Evolutionary conservation across 2,329 filamentous ascomycete genomes (phyloP).

Genomic region (Fusarium sp.): DNA sequence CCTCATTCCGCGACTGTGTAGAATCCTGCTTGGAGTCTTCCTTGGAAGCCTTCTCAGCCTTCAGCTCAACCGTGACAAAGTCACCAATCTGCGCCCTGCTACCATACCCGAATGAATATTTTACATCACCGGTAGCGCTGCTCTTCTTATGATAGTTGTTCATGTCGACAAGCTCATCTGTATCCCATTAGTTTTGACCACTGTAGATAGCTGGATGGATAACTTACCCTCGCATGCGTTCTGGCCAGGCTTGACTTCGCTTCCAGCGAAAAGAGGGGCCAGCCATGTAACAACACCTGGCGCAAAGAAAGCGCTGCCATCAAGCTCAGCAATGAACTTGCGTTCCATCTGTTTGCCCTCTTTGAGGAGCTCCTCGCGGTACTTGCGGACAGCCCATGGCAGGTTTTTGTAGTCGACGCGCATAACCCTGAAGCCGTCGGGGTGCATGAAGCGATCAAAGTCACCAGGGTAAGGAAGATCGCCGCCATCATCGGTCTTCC

Average conservation of each 20-base stretch:
- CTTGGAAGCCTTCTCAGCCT: constrained; percentile 12
- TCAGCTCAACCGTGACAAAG: constrained; percentile 7
- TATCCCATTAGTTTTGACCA: not conserved
- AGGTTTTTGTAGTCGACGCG: constrained; percentile 25
- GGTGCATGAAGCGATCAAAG: constrained; percentile 34
- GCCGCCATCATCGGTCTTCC: constrained; percentile 27
- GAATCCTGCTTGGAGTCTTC: not conserved
- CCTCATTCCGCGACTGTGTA: no score
- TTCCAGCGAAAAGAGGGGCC: constrained; percentile 31
- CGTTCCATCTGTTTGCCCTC: constrained; percentile 25
- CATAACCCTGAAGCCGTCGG: constrained; percentile 29
- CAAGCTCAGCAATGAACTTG: constrained; percentile 35
- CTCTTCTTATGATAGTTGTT: constrained; percentile 13
- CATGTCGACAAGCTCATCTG: constrained; percentile 27
- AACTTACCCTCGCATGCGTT: constrained; percentile 27
- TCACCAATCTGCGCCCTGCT: constrained; percentile 15
- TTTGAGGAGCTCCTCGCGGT: constrained; percentile 19
- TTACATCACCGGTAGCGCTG: not conserved
- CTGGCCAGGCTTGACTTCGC: constrained; percentile 15
- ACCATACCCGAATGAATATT: constrained; percentile 2
- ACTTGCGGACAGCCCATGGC: constrained; percentile 35
- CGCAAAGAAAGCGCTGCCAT: constrained; percentile 33
- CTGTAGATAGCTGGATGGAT: rapidly evolving
- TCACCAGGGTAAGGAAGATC: constrained; percentile 36
- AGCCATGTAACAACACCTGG: constrained; percentile 36